Percentiles rank a stretch among this genome's conserved stretches.
phyloP scores from a whole-genome alignment of 345 rosid species.

The Aethionema arabicum region DNA sequence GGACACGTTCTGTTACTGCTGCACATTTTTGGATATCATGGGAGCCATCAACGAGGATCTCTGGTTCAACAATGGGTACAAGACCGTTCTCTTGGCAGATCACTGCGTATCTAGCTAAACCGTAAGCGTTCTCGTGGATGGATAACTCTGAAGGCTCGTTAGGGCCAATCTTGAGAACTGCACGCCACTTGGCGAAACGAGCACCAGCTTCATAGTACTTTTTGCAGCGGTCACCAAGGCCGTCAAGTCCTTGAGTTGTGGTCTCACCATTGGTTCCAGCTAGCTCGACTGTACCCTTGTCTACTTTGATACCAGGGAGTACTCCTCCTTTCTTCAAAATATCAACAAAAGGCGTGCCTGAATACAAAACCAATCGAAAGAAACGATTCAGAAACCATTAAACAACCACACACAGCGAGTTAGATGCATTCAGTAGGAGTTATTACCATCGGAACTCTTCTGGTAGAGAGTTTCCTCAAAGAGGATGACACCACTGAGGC shows the following conservation, averaged over 20 bases:
- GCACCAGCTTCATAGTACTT: conserved; percentile 91
- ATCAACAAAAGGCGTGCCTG: conserved; percentile 81
- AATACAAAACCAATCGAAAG: not conserved
- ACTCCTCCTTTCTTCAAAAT: conserved; percentile 80
- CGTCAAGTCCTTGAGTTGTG: conserved; percentile 89
- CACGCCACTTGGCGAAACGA: conserved; percentile 95
- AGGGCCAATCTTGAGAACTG: conserved; percentile 74
- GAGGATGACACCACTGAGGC: conserved; percentile 80
- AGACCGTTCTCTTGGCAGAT: conserved; percentile 97
- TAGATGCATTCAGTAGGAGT: no score
- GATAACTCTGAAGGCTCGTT: conserved; percentile 82
- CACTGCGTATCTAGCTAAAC: conserved; percentile 76
- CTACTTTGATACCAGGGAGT: conserved; percentile 96
- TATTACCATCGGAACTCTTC: conserved; percentile 62
- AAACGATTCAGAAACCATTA: no score
- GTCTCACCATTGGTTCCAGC: conserved; percentile 92
- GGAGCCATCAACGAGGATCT: conserved; percentile 83
- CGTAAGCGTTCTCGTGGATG: conserved; percentile 86
- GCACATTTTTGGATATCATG: conserved; percentile 82
- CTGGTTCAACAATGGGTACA: conserved; percentile 95
- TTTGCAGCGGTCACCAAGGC: conserved; percentile 79
- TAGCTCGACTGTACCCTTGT: conserved; percentile 81
- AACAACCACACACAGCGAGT: no score
- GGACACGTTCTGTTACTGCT: conserved; percentile 73
- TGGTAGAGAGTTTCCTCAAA: conserved; percentile 87